Evolutionary conservation across 2,329 filamentous ascomycete species (phyloP).

Genomic region (Phialemonium atrogriseum): DNA sequence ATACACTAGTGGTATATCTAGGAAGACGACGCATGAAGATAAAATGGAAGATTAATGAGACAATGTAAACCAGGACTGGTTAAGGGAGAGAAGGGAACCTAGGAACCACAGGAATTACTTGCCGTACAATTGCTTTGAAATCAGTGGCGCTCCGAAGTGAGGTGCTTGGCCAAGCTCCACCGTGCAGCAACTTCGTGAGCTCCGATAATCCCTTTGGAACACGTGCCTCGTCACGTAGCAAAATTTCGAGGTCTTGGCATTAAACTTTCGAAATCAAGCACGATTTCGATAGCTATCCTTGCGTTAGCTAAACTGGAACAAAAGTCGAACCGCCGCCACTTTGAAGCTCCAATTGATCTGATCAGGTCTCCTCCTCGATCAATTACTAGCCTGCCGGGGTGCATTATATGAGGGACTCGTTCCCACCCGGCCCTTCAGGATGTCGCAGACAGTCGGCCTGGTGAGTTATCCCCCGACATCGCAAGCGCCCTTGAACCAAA

Average conservation of each 20-base stretch:
- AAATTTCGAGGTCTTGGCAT: too few relatives aligned
- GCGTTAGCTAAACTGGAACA: too few relatives aligned
- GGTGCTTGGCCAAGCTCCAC: constrained; percentile 4
- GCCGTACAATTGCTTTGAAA: constrained; percentile 28
- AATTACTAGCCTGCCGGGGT: too few relatives aligned
- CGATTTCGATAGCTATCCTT: too few relatives aligned
- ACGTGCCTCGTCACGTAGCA: constrained; percentile 3
- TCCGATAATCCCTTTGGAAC: too few relatives aligned
- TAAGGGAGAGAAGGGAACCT: constrained; percentile 21
- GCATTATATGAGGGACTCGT: constrained; percentile 22
- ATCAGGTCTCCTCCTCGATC: too few relatives aligned
- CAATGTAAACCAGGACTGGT: too few relatives aligned
- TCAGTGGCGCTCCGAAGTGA: constrained; percentile 9
- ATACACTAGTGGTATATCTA: constrained; percentile 11
- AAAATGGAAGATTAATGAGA: constrained; percentile 11
- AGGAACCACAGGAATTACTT: too few relatives aligned
- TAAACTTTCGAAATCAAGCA: too few relatives aligned
- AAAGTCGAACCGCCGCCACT: too few relatives aligned
- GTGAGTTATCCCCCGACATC: constrained; percentile 37
- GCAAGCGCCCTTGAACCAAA: constrained; percentile 5
- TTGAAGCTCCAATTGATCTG: constrained; percentile 1
- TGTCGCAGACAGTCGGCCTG: constrained; percentile 74
- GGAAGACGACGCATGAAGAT: constrained; percentile 8
- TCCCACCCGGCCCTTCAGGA: constrained; percentile 29
- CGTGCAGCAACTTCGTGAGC: too few relatives aligned